Evolutionary conservation across 164 flowering plant species (phyloP), one percentile per base, ranked within the genome.

Genomic region (Hamamelis virginiana): DNA sequence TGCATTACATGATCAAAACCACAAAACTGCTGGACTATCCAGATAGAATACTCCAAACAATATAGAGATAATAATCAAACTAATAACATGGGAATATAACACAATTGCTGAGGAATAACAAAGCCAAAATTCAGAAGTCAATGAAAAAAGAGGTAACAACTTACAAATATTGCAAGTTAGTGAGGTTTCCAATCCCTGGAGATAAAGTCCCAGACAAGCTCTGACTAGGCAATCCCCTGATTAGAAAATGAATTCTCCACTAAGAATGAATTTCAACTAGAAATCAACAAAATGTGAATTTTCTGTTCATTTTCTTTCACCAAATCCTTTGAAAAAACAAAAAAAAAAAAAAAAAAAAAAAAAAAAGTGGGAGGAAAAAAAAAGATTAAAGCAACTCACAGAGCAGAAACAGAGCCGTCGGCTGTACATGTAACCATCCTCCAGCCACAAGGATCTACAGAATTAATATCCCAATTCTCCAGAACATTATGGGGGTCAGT

Each of bases 371-470:
- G n/a, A n/a, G 47, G 25, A 19, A 23, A 27, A n/a, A 22, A 38
- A 56, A 11, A 19, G 56, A 44, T 9, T 18, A 45, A 27, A 66
- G 60, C 14, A 70, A 78, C 99, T 87, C 80, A 95, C 99, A 95
- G 59, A 67, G 84, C 78, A 66, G 90, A 87, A 48, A 96, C 99
- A 78, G 73, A 86, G 71, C 96, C 97, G 69, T 92, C 96, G 0
- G 75, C 5, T 10, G 93, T 53, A 75, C 99, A 96, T 52, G 98
- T 89, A 73, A 96, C 80, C 96, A 89, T 92, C 80, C 95, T 93
- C 99, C 99, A 96, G 74, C 97, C 83, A 82, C 98, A 96, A 72
- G 99, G 99, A 84, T 96, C 99, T 0, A 96, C 99, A 23, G 99
- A 90, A 75, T 80, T 89, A 26, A 77, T 80, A 75, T 96, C 98